These are phyloP conservation scores for Aspergillus novoparasiticus DNA, from an alignment of 2,329 filamentous ascomycete species.

Conservation along the genomic window DNA sequence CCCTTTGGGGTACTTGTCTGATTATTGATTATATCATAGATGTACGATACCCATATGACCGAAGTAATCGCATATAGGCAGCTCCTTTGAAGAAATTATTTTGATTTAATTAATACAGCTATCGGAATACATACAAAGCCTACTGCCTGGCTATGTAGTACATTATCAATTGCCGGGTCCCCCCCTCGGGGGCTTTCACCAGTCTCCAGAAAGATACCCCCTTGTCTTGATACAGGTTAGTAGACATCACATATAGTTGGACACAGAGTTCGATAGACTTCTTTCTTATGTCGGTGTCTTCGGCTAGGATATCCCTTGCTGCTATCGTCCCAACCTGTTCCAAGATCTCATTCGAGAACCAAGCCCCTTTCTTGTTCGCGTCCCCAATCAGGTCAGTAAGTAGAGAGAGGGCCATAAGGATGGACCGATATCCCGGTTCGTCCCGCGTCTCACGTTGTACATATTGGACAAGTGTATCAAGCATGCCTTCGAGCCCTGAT, in stretches of 20 bases:
- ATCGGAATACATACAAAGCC: neutral
- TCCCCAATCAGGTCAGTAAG: constrained; percentile 30
- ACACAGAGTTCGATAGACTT: constrained; percentile 40
- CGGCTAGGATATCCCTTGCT: constrained; percentile 33
- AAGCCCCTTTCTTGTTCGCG: constrained; percentile 23
- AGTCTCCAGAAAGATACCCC: constrained; percentile 28
- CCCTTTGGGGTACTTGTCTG: neutral
- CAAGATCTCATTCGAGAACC: constrained; percentile 20
- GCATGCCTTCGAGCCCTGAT: neutral
- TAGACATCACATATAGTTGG: constrained; percentile 30
- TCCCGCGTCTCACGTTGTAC: neutral
- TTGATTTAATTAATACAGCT: neutral
- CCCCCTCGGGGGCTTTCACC: constrained; percentile 32
- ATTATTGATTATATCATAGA: neutral
- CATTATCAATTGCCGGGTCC: constrained; percentile 38
- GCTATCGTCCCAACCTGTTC: constrained; percentile 38
- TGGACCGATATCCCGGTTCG: constrained; percentile 1
- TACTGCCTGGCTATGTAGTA: constrained; percentile 35
- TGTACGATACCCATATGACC: neutral
- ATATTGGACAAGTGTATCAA: neutral
- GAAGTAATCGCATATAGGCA: neutral
- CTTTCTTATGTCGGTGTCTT: constrained; percentile 41
- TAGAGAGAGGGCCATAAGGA: constrained; percentile 35
- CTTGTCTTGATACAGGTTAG: neutral
- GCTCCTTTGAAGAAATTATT: neutral